Conservation (phyloP, 1,284 basidiomycete genomes). For the Butyriboletus appendiculatus region DNA sequence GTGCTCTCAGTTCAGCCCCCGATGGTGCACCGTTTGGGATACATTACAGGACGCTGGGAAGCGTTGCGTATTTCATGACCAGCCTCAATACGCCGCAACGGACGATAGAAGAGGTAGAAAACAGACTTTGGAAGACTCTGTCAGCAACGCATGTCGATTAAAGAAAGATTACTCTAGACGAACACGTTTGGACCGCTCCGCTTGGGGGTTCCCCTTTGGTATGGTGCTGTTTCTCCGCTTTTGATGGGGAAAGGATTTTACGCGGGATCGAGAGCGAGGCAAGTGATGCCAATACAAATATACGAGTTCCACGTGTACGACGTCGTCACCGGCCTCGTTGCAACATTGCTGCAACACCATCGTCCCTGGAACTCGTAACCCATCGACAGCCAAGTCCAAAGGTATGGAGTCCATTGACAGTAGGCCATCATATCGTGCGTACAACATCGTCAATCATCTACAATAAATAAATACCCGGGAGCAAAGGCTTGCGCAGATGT, state of each 20-base stretch:
- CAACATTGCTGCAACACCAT: not conserved
- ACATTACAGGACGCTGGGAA: constrained; percentile 88
- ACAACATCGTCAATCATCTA: not conserved
- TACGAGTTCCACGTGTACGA: not conserved
- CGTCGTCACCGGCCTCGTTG: not conserved
- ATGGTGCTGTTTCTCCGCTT: not conserved
- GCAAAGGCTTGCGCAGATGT: not conserved
- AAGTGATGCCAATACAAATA: not conserved
- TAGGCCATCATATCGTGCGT: not conserved
- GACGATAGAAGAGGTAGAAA: constrained; percentile 60
- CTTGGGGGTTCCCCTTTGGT: not conserved
- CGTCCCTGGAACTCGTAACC: not conserved
- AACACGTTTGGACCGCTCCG: not conserved
- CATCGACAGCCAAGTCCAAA: too few relatives aligned
- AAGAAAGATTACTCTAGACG: not conserved
- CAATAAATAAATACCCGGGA: not conserved
- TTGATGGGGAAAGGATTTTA: not conserved
- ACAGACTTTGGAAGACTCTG: constrained; percentile 54
- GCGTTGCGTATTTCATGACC: constrained; percentile 94
- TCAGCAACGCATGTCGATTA: constrained; percentile 2
- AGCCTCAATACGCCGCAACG: constrained; percentile 73
- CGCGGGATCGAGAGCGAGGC: not conserved
- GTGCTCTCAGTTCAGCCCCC: constrained; percentile 44
- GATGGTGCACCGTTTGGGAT: constrained; percentile 69
- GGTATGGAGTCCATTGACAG: not conserved